Evolutionary conservation across 2,329 filamentous ascomycete genomes (phyloP).

Genomic region (Alternaria panax): DNA sequence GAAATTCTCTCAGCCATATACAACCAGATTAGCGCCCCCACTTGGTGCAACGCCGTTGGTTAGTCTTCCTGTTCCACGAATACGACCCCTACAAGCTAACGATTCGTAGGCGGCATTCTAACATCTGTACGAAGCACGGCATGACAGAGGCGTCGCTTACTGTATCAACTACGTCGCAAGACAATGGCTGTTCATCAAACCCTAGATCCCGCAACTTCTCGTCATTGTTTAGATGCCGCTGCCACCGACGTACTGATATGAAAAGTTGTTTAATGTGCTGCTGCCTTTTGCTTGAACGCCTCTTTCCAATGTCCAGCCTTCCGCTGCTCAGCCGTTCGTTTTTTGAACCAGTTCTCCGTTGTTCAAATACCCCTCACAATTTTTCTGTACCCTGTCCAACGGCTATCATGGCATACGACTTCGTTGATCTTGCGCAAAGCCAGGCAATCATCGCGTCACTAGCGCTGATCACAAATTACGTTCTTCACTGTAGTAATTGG

Average conservation of each 20-base stretch:
- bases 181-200: neutral
- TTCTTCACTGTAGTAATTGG: slow-evolving; percentile 36
- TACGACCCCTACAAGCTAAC: neutral
- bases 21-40: neutral
- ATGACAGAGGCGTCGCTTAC: neutral
- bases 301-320: neutral
- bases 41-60: neutral
- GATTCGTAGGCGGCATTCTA: neutral
- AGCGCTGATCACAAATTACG: slow-evolving; percentile 34
- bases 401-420: neutral
- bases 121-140: neutral
- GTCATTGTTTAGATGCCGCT: neutral
- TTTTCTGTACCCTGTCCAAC: neutral
- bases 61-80: neutral
- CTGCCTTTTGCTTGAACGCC: neutral
- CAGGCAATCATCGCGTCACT: slow-evolving; percentile 28
- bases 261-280: neutral
- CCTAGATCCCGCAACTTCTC: neutral
- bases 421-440: slow-evolving; percentile 26
- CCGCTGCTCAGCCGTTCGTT: neutral
- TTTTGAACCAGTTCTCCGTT: neutral
- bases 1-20: neutral
- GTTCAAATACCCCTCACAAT: neutral
- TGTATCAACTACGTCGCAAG: neutral
- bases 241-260: neutral